A percentile compares a stretch with the other conserved stretches of the same genome.
Conservation (phyloP, 345 rosid genomes). For the Gynandropsis gynandra region DNA sequence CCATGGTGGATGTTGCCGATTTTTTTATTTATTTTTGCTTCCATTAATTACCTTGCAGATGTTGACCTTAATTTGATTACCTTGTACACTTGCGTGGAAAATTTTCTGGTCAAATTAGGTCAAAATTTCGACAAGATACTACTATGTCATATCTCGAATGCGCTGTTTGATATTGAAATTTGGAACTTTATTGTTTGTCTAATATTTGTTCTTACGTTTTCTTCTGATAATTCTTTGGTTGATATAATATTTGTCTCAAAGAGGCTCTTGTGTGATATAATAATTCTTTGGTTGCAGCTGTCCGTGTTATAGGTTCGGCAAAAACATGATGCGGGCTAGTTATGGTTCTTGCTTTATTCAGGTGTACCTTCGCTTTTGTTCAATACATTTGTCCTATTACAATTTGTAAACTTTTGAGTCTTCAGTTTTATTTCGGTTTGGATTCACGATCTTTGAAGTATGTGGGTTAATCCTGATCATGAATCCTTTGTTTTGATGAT, state of each 20-base stretch:
- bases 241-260: neutral
- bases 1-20: neutral
- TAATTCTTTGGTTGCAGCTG: constrained; percentile 49
- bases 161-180: neutral
- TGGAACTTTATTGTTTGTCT: too few species aligned
- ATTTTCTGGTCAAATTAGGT: constrained; percentile 1
- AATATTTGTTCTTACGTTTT: neutral
- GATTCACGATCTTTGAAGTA: constrained; percentile 9
- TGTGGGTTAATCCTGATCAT: constrained; percentile 10
- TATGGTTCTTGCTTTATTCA: constrained; percentile 78
- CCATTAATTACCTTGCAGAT: neutral
- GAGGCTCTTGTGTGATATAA: neutral
- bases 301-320: constrained; percentile 88
- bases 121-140: neutral
- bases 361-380: constrained; percentile 30
- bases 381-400: neutral
- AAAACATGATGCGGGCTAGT: constrained; percentile 80
- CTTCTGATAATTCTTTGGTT: neutral
- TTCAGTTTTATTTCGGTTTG: neutral
- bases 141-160: neutral
- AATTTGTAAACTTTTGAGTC: neutral
- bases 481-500: constrained; percentile 8
- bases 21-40: neutral
- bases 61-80: neutral
- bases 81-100: neutral